Base-by-base conservation (phyloP, 352 stramenopile species). In the Chrysophaeum taylorii region DNA sequence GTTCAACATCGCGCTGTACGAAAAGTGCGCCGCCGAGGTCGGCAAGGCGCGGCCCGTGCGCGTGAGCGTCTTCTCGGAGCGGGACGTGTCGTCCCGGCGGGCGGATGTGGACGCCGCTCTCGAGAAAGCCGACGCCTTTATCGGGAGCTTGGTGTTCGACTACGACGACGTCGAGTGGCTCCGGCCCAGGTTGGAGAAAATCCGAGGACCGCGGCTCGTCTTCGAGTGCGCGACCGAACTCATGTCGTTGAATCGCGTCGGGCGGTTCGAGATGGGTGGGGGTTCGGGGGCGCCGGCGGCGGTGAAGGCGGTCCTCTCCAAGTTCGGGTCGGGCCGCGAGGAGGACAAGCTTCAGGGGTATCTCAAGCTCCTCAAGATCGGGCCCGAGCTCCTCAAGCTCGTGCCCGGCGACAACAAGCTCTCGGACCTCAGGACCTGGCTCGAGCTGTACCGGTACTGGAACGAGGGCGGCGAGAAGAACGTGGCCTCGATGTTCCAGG, bases 171-270 rank as follows among this genome's bases (percentile, higher is more conserved):
- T 88, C 39, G 36, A 80, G 42, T 72, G 66, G 36, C 57, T 87
- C 16, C 69, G 82, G 36, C 42, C 68, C 52, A n/a, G n/a, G n/a
- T n/a, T n/a, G n/a, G n/a, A n/a, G n/a, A 27, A 75, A 62, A 78
- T 86, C 21, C 75, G 70, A 5, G 72, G 72, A n/a, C 70, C 80
- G 35, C 57, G 80, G 35, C 72, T 88, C 14, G 36, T 88, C 16
- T 88, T 88, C 76, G 83, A 87, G 77, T 81, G 73, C 61, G 81
- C 83, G 29, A 81, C 79, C 1, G 83, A 89, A 73, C 71, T 89
- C 0, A 87, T 89, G 83, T 61, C 64, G 25, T 79, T 75, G 50
- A 89, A 85, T 67, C 54, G 70, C 60, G 72, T 86, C 1, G 76
- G 76, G 38, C 69, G 70, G 41, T 86, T 86, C 62, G 75, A 37